phyloP scores from a whole-genome alignment of 2,329 filamentous ascomycete genomes.

The Microascus cirrosus region DNA sequence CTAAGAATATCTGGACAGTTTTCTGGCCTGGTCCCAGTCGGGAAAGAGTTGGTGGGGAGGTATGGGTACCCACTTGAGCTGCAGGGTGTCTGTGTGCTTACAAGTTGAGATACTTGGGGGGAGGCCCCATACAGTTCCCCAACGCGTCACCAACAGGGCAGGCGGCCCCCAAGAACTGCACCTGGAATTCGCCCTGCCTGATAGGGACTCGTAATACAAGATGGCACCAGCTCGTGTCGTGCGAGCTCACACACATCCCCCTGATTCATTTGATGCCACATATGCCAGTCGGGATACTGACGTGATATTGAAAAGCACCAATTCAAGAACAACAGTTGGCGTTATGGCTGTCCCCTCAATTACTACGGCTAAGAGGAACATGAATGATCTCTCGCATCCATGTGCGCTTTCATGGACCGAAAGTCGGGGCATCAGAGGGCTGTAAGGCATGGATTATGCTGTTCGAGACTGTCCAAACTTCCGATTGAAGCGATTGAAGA shows the following conservation, averaged over 20 bases:
- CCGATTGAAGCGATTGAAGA: too few relatives aligned
- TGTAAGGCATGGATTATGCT: too few relatives aligned
- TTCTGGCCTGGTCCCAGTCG: not conserved
- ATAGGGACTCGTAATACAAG: not conserved
- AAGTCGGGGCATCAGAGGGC: too few relatives aligned
- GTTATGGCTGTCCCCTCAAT: not conserved
- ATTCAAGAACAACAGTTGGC: not conserved
- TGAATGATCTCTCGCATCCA: too few relatives aligned
- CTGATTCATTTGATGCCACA: constrained; percentile 2
- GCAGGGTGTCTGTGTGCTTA: not conserved
- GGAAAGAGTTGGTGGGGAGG: not conserved
- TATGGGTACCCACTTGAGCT: not conserved
- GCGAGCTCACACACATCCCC: not conserved
- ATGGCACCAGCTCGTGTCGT: not conserved
- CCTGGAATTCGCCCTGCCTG: not conserved
- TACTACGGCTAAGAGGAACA: too few relatives aligned
- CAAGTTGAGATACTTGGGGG: not conserved
- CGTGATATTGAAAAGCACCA: not conserved
- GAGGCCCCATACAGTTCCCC: not conserved
- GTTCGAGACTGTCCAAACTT: too few relatives aligned
- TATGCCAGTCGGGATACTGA: not conserved
- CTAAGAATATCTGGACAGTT: not conserved
- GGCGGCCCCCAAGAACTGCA: not conserved
- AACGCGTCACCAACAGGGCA: not conserved
- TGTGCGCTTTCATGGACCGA: too few relatives aligned